phyloP scores from a whole-genome alignment of 257 asterid species.

The Osmanthus fragrans region DNA sequence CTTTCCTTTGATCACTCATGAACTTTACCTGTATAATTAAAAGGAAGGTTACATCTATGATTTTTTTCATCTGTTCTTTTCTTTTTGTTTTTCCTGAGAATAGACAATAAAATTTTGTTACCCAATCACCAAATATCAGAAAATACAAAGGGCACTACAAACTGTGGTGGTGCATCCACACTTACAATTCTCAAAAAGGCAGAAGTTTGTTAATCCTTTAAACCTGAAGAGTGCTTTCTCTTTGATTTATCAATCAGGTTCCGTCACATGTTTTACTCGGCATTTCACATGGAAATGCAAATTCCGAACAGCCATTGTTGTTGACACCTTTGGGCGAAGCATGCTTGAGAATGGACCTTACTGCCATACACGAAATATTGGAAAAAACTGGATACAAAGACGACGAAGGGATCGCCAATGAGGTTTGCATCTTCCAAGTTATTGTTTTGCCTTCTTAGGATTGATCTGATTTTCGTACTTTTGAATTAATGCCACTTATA shows the following conservation, averaged over 20 bases:
- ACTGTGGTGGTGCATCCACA: neutral
- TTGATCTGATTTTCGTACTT: neutral
- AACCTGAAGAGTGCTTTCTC: neutral
- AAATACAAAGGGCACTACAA: too few species aligned
- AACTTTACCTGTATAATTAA: neutral
- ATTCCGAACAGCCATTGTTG: slow-evolving; percentile 34
- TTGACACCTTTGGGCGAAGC: slow-evolving; percentile 72
- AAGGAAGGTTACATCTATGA: neutral
- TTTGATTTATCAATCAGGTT: slow-evolving; percentile 38
- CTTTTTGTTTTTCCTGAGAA: too few species aligned
- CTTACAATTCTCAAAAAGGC: too few species aligned
- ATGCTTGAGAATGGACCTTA: slow-evolving; percentile 81
- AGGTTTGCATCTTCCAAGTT: slow-evolving; percentile 41
- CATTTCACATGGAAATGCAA: slow-evolving; percentile 40
- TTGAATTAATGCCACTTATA: neutral
- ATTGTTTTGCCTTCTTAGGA: neutral
- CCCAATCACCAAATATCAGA: too few species aligned
- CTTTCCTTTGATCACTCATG: neutral
- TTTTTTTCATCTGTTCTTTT: neutral
- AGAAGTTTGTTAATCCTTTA: neutral
- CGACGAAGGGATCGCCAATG: slow-evolving; percentile 85
- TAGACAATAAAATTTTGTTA: too few species aligned
- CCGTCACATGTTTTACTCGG: slow-evolving; percentile 62
- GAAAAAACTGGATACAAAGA: slow-evolving; percentile 79
- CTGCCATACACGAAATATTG: slow-evolving; percentile 81